Evolutionary conservation across 768 basidiomycete species (phyloP), one percentile per base, ranked within the genome.

Genomic region (Lyophyllum semitale): DNA sequence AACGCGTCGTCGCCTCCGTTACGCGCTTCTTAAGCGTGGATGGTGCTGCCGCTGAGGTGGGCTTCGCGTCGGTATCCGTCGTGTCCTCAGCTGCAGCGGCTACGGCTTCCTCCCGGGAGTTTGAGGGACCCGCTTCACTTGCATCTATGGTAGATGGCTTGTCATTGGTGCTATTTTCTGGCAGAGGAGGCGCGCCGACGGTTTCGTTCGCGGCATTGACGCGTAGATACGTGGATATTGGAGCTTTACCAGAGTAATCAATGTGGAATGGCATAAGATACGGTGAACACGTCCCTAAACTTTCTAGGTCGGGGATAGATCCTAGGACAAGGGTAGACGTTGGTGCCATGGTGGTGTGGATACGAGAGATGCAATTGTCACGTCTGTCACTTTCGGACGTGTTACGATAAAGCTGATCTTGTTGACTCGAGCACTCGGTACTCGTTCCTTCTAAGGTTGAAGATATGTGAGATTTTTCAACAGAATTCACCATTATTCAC

Each of bases 211-310:
- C 67, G n/a, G 74, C 66, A n/a, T 78, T 78, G 49, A 86, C 75
- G 42, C 78, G 80, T 68, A 93, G 85, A 68, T 86, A 94, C 5
- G 87, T 86, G 3, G 87, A 87, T 17, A 93, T 74, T 5, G 86
- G 84, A 1, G 91, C 91, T 18, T 79, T 78, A 0, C 92, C 92
- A 9, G 79, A 75, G 68, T 91, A 84, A 12, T 77, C 70, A 44
- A 93, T 84, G 61, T 88, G 84, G 59, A 95, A 94, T 4, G 92
- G 92, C 89, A 95, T 91, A 27, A 95, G 77, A 64, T 85, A 79
- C 1, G 89, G 90, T 2, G 71, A 74, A 44, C 81, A 84, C 66
- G 59, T 54, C n/a, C 57, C 37, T 8, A 62, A 50, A 22, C 43
- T 47, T 41, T 47, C 35, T 12, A 5, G 33, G 17, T 47, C 55